phyloP scores from a whole-genome alignment of 495 filamentous ascomycete species.

The Aspergillus bertholletiae region DNA sequence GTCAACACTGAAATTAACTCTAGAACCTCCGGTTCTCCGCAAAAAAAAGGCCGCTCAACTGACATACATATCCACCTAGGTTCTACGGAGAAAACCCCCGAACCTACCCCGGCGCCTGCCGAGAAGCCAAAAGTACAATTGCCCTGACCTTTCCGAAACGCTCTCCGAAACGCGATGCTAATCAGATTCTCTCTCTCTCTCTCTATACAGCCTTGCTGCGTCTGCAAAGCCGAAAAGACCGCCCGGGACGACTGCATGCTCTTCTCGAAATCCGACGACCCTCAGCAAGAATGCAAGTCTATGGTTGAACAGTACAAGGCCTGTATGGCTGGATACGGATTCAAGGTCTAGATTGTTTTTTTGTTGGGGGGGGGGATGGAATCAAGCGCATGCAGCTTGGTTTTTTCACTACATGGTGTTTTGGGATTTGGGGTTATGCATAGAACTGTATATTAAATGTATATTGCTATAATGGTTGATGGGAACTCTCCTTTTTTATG shows the following conservation, averaged over 20 bases:
- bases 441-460: constrained; percentile 9
- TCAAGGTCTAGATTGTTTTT: constrained; percentile 67
- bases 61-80: background rate
- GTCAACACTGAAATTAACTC: constrained; percentile 1
- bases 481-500: constrained; percentile 7
- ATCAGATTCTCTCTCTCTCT: too few species aligned
- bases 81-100: constrained; percentile 23
- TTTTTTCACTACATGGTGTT: constrained; percentile 1
- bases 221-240: constrained; percentile 93
- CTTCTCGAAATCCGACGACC: constrained; percentile 76
- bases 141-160: background rate
- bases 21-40: constrained; percentile 2
- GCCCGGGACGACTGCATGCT: constrained; percentile 98
- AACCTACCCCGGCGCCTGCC: constrained; percentile 23
- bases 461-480: background rate
- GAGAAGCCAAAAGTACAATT: constrained; percentile 54
- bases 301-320: constrained; percentile 80
- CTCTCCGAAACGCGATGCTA: too few species aligned
- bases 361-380: too few species aligned
- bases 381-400: background rate
- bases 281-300: constrained; percentile 71
- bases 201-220: constrained; percentile 91
- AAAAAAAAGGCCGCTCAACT: background rate
- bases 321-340: constrained; percentile 94
- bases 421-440: constrained; percentile 7